Base-by-base conservation (phyloP, 2,329 filamentous ascomycete species). In the Hirsutella thompsonii region DNA sequence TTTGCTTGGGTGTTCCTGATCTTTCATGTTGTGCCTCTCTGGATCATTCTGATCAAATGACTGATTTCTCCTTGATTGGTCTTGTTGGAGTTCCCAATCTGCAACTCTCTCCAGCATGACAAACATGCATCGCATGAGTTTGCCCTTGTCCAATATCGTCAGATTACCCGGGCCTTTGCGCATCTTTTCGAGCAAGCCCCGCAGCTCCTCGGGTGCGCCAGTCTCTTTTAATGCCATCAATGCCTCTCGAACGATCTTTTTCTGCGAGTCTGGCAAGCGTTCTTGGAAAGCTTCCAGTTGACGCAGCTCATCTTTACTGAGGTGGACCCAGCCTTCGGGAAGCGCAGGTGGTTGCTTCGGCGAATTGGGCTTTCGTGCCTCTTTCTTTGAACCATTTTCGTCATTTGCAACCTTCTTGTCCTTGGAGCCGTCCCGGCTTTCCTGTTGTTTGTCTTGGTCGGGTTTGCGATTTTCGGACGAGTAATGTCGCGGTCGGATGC, bases 131-230 rank as follows among this genome's bases (percentile, higher is more conserved):
- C 60, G 56, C 56, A 62, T 57, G 9, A 61, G 50, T 37, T 53
- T 49, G 23, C 59, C 59, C 51, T 61, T 63, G 42, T 63, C 60
- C 42, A 59, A 40, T 20, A 63, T 60, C 10, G 57, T 56, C 37
- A 61, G 45, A 36, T 78, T 79, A 33, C 81, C 74, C 16, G 76
- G 74, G 10, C 69, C 57, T 56, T 63, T 52, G 66, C 66, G 55
- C 49, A 82, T 70, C 47, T 73, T 71, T 30, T 60, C 54, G 34
- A 76, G 58, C 44, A 77, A 52, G 32, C 81, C 71, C 41, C 74
- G 71, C 16, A 87, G 62, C 54, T 87, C 84, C 19, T 63, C 52
- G 1, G 86, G 84, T 14, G 87, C 74, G 9, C 87, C 87, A 34
- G 79, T 69, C 45, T 70, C 68, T 61, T 79, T 76, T 45, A 90